These are phyloP conservation scores for Aureobasidium sp. DNA, from an alignment of 2,329 filamentous ascomycete genomes.

Conservation along the genomic window DNA sequence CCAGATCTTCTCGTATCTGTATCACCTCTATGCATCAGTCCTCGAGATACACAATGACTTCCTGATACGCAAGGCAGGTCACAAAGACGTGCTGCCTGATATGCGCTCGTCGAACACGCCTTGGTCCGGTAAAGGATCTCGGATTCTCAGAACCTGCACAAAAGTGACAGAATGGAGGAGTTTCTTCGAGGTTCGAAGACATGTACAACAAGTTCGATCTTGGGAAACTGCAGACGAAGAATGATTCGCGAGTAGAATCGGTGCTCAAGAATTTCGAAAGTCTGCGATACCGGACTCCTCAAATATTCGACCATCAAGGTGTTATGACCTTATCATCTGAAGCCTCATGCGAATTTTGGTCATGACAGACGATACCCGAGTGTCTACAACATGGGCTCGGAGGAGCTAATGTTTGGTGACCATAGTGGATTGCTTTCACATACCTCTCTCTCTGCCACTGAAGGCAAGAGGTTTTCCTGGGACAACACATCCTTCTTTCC, in stretches of 20 bases:
- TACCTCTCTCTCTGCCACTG: neutral
- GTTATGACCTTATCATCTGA: neutral
- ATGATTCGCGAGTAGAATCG: neutral
- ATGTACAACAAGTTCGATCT: too few species aligned
- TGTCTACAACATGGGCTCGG: neutral
- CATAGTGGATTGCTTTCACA: neutral
- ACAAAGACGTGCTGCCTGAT: neutral
- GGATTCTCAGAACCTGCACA: neutral
- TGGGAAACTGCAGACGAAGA: too few species aligned
- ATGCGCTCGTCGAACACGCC: neutral
- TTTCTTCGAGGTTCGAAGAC: neutral
- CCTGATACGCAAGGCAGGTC: neutral
- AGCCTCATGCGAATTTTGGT: neutral
- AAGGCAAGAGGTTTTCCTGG: neutral
- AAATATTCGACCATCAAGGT: neutral
- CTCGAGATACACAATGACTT: neutral
- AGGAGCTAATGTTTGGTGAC: neutral
- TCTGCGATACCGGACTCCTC: neutral
- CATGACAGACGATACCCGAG: neutral
- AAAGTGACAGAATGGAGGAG: neutral
- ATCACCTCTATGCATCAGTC: neutral
- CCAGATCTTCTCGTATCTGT: neutral
- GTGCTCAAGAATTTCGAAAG: neutral
- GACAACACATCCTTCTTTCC: neutral
- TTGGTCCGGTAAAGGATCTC: neutral